phyloP scores from a whole-genome alignment of 257 asterid genomes.

The Coffea canephora region DNA sequence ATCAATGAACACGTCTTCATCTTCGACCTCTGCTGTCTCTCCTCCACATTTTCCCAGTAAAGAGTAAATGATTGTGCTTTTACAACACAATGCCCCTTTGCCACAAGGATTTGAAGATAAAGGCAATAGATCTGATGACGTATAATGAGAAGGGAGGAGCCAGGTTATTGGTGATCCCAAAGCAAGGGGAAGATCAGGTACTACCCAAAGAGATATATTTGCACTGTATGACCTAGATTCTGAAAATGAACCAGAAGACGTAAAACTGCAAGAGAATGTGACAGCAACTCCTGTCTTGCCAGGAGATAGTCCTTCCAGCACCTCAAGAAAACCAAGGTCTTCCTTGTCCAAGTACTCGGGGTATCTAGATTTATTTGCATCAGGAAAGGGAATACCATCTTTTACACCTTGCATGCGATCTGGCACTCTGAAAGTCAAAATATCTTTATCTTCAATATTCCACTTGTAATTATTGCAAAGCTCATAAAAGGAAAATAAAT shows the following conservation, averaged over 20 bases:
- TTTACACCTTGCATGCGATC: slow-evolving; percentile 22
- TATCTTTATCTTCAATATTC: slow-evolving; percentile 57
- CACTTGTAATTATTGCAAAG: slow-evolving; percentile 66
- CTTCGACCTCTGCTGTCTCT: slow-evolving; percentile 39
- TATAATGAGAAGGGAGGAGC: slow-evolving; percentile 82
- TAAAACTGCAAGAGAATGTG: slow-evolving; percentile 72
- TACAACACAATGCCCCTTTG: slow-evolving; percentile 48
- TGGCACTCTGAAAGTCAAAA: slow-evolving; percentile 47
- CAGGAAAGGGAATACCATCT: slow-evolving; percentile 14
- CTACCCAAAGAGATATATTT: slow-evolving; percentile 58
- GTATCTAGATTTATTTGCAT: slow-evolving; percentile 29
- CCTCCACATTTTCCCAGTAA: slow-evolving; percentile 45
- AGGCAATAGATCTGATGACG: slow-evolving; percentile 73
- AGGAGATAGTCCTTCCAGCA: slow-evolving; percentile 67
- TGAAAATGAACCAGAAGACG: slow-evolving; percentile 34
- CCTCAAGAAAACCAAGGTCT: slow-evolving; percentile 54
- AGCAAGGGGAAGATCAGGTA: slow-evolving; percentile 78
- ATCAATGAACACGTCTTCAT: slow-evolving; percentile 51
- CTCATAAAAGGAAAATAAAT: slow-evolving; percentile 77
- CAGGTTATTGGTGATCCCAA: slow-evolving; percentile 75
- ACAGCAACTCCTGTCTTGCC: slow-evolving; percentile 65
- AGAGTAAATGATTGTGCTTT: slow-evolving; percentile 62
- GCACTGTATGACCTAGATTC: slow-evolving; percentile 59
- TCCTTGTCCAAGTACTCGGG: slow-evolving; percentile 35
- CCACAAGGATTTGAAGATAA: slow-evolving; percentile 37